phyloP scores from a whole-genome alignment of 176 grass and related monocot species.

The Alloteropsis semialata region DNA sequence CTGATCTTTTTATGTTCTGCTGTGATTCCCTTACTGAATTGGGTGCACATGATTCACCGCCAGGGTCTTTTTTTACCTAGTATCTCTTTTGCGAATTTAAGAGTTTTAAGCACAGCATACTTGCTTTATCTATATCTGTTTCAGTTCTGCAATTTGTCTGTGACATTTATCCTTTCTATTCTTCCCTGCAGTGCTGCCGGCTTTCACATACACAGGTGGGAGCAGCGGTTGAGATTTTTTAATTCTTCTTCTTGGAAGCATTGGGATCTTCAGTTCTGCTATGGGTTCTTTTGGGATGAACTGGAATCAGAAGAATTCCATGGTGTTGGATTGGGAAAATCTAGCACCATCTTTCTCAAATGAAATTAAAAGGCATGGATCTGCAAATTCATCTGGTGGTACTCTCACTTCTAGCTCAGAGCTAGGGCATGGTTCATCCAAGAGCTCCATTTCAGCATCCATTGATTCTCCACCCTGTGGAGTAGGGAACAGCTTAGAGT shows the following conservation, averaged over 20 bases:
- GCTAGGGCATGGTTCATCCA: slow-evolving; percentile 29
- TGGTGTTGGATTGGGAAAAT: slow-evolving; percentile 33
- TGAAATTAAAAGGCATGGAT: neutral
- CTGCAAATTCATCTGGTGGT: neutral
- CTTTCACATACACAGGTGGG: neutral
- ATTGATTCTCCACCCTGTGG: slow-evolving; percentile 25
- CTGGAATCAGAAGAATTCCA: slow-evolving; percentile 33
- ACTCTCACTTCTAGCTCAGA: slow-evolving; percentile 38
- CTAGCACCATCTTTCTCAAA: neutral
- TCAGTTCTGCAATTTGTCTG: neutral
- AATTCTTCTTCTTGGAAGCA: neutral
- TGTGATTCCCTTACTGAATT: neutral
- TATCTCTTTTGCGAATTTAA: neutral
- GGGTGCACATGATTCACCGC: neutral
- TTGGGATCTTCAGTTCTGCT: neutral
- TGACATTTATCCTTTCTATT: neutral
- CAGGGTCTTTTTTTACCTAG: neutral
- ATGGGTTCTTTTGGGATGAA: slow-evolving; percentile 28
- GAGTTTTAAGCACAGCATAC: neutral
- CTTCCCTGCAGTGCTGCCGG: neutral
- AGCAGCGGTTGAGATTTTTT: slow-evolving; percentile 16
- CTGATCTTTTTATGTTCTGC: neutral
- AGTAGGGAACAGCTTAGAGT: slow-evolving; percentile 20
- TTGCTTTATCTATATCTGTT: neutral
- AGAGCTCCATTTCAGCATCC: slow-evolving; percentile 35